phyloP scores from a whole-genome alignment of 139 green algal genomes.

The Chlorella sp. region DNA sequence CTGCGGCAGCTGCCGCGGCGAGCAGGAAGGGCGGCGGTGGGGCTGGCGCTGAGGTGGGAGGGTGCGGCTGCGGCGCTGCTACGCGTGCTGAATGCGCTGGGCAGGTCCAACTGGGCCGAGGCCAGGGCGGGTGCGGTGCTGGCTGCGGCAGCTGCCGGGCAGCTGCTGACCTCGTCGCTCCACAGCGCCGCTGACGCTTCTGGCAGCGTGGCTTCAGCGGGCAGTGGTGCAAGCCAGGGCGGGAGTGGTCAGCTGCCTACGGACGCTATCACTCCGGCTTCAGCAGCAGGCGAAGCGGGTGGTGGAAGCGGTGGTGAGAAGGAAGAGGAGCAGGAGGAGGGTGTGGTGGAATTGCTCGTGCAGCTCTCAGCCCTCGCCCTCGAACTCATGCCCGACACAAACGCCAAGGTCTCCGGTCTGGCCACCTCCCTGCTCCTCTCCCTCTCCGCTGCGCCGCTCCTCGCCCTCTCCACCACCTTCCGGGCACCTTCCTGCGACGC shows the following conservation, averaged over 20 bases:
- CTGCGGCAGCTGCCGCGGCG: background rate
- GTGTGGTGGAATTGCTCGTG: background rate
- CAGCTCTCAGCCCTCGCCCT: background rate
- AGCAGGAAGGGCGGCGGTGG: background rate
- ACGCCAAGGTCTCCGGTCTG: background rate
- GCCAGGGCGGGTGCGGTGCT: no score
- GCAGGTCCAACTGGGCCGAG: no score
- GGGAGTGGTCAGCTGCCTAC: background rate
- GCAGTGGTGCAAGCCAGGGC: background rate
- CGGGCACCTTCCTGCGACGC: no score
- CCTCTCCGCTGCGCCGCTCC: background rate
- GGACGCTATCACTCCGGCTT: no score
- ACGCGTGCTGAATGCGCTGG: background rate
- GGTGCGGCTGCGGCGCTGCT: background rate
- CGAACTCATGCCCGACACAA: background rate
- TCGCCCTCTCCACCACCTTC: background rate
- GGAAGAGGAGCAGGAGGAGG: background rate
- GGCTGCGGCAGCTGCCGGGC: no score
- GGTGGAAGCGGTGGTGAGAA: background rate
- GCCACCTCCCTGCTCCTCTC: background rate
- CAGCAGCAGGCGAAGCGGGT: background rate
- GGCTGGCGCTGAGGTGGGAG: background rate
- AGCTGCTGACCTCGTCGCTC: no score
- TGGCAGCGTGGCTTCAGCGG: background rate
- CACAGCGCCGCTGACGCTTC: background rate